phyloP scores from a whole-genome alignment of 106 monocot genomes.

The Acorus calamus region DNA sequence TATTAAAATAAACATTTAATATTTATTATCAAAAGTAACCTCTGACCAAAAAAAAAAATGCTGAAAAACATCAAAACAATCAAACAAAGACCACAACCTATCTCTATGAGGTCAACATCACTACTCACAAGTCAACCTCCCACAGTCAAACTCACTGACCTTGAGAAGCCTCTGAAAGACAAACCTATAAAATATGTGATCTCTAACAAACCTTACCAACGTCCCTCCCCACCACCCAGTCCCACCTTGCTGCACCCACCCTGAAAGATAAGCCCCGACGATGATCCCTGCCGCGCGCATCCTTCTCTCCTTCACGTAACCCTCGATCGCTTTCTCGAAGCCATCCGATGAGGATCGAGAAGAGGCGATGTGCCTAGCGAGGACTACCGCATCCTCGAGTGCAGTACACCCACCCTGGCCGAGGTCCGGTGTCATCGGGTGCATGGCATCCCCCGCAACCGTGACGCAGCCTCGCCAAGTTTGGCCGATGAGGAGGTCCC shows the following conservation, averaged over 20 bases:
- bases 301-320: conserved; percentile 27
- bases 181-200: conserved; percentile 32
- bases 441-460: conserved; percentile 42
- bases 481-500: conserved; percentile 15
- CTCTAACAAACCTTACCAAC: conserved; percentile 17
- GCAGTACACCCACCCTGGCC: conserved; percentile 38
- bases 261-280: conserved; percentile 20
- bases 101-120: too few relatives aligned
- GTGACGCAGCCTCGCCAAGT: conserved; percentile 19
- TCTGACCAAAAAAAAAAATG: too few relatives aligned
- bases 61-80: too few relatives aligned
- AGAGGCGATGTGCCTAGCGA: conserved; percentile 15
- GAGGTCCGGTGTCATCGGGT: conserved; percentile 39
- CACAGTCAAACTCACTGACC: conserved; percentile 25
- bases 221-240: conserved; percentile 13
- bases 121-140: background rate
- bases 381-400: conserved; percentile 43
- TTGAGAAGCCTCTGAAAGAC: conserved; percentile 9
- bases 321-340: background rate
- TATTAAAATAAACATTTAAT: too few relatives aligned
- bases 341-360: background rate
- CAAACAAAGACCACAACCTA: too few relatives aligned
- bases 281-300: conserved; percentile 28
- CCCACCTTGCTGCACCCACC: conserved; percentile 35
- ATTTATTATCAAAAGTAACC: too few relatives aligned